Conservation (phyloP, 768 basidiomycete genomes). For the Obba rivulosa region DNA sequence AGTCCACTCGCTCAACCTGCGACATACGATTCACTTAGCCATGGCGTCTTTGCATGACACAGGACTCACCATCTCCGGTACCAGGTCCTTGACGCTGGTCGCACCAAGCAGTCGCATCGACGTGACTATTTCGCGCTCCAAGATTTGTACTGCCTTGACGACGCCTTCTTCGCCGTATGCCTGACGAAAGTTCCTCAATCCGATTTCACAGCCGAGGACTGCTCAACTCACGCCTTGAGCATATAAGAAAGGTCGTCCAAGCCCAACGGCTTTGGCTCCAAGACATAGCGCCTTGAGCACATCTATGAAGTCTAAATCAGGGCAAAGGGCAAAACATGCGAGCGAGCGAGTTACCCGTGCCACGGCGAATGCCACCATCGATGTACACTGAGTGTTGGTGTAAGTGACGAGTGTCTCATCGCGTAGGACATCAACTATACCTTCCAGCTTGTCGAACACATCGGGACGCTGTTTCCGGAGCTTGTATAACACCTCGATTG, state of each 20-base stretch:
- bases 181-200: slow-evolving; percentile 28
- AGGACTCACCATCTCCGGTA: slow-evolving; percentile 68
- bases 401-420: slow-evolving; percentile 3
- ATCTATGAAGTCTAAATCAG: slow-evolving; percentile 35
- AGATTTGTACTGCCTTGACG: slow-evolving; percentile 55
- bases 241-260: slow-evolving; percentile 84
- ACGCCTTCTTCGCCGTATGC: slow-evolving; percentile 75
- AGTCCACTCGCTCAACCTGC: slow-evolving; percentile 49
- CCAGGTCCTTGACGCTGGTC: slow-evolving; percentile 55
- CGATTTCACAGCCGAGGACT: not conserved
- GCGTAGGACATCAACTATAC: slow-evolving; percentile 23
- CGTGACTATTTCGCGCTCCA: slow-evolving; percentile 72
- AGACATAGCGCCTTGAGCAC: slow-evolving; percentile 87
- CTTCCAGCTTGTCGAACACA: slow-evolving; percentile 67
- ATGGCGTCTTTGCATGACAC: not conserved
- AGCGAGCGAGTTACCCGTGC: slow-evolving; percentile 48
- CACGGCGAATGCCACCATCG: slow-evolving; percentile 78
- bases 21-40: not conserved
- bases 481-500: slow-evolving; percentile 72
- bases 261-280: slow-evolving; percentile 81
- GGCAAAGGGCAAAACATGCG: not conserved
- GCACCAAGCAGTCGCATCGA: slow-evolving; percentile 77
- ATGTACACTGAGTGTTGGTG: slow-evolving; percentile 58
- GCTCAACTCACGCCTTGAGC: slow-evolving; percentile 60
- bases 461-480: slow-evolving; percentile 71